A percentile compares a stretch with the other conserved stretches of the same genome.
These are phyloP conservation scores for Tolypocladium capitatum DNA, from an alignment of 2,329 filamentous ascomycete species.

Conservation along the genomic window DNA sequence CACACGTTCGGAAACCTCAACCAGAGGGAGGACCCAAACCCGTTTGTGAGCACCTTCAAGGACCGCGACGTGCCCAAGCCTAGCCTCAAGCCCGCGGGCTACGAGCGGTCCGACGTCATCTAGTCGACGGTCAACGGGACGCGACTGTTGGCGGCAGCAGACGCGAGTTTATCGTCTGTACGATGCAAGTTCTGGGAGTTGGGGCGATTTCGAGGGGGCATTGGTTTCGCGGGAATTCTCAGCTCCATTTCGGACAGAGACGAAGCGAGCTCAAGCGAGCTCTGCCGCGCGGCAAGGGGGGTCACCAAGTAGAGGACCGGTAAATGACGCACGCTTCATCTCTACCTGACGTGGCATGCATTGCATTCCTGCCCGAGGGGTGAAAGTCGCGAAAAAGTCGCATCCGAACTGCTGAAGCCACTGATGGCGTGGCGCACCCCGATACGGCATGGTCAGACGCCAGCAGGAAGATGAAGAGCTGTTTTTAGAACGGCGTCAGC, in stretches of 20 bases:
- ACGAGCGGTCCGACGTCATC: constrained; percentile 75
- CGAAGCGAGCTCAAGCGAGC: neutral
- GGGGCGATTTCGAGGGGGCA: neutral
- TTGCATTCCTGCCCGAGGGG: neutral
- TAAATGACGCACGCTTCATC: neutral
- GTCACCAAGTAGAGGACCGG: too few species aligned
- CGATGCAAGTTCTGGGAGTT: neutral
- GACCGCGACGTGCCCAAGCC: constrained; percentile 54
- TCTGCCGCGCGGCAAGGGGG: neutral
- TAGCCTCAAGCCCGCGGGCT: constrained; percentile 54
- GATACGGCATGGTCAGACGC: too few species aligned
- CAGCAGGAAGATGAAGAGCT: too few species aligned
- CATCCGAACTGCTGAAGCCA: neutral
- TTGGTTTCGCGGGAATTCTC: neutral
- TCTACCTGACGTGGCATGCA: neutral
- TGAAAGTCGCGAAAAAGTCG: too few species aligned
- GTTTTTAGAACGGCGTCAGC: neutral
- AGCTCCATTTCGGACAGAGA: neutral
- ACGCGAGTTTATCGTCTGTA: neutral
- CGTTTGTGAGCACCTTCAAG: constrained; percentile 76
- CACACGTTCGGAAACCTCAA: constrained; percentile 85
- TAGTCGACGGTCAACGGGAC: constrained; percentile 11
- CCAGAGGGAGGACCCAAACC: constrained; percentile 79
- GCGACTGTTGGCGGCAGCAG: neutral
- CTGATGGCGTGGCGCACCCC: neutral